Percentiles rank a stretch among this genome's conserved stretches.
These are phyloP conservation scores for Biscogniauxia sp. DNA, from an alignment of 2,329 filamentous ascomycete species.

Conservation along the genomic window DNA sequence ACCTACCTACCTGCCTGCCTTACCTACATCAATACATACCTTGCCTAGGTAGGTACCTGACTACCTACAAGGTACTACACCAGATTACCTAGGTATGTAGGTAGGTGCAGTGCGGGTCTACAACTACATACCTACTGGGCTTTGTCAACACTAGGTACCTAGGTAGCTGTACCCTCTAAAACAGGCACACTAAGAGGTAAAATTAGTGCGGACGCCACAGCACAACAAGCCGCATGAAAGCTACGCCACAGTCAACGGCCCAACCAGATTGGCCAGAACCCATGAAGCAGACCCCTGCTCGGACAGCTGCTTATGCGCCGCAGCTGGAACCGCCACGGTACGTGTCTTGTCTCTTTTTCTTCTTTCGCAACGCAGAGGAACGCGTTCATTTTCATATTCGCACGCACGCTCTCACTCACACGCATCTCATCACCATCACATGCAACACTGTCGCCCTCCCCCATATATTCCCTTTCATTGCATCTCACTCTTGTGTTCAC, in stretches of 20 bases:
- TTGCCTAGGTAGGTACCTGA: too few species aligned
- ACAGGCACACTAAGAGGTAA: too few species aligned
- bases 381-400: neutral
- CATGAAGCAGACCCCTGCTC: neutral
- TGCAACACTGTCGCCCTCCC: neutral
- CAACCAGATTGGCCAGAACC: neutral
- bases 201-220: neutral
- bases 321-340: neutral
- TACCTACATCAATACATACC: too few species aligned
- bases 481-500: neutral
- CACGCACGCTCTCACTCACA: neutral
- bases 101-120: too few species aligned
- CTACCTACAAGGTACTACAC: too few species aligned
- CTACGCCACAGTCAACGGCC: neutral
- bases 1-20: too few species aligned
- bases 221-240: neutral
- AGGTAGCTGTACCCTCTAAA: too few species aligned
- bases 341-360: neutral
- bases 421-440: neutral
- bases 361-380: neutral
- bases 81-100: too few species aligned
- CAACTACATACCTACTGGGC: too few species aligned
- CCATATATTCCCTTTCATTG: neutral
- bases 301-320: neutral
- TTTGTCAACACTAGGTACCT: too few species aligned